Base-by-base conservation (phyloP, 2,329 filamentous ascomycete species). In the Aspergillus fijiensis region DNA sequence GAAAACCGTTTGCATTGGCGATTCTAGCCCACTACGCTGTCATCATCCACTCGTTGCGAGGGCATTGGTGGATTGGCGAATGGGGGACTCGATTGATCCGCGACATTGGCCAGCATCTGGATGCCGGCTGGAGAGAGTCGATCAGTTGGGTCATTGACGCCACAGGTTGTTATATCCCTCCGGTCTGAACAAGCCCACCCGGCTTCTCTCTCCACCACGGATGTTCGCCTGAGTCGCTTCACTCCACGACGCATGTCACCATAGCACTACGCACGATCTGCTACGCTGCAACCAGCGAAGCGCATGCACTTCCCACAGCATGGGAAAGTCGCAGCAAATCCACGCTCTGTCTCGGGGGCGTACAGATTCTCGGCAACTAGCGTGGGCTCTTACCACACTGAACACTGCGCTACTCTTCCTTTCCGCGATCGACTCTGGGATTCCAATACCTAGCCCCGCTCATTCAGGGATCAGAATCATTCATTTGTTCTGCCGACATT, bases 51-150 rank as follows among this genome's bases (percentile, higher is more conserved):
- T 81, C 82, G 35, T 78, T 89, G 63, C 84, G 88, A 61, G 73
- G 79, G 16, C 77, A 87, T 16, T 91, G 89, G 89, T 91, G 89
- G 88, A 77, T 90, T 29, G 81, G 86, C 21, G 87, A 88, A 45
- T 87, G 89, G 67, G 84, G 87, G 7, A 82, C 83, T 16, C 82
- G 85, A 58, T 85, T 91, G 66, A 84, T 91, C 16, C 83, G 85
- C 69, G 87, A 87, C 21, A 81, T 89, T 25, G 69, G 69, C 14
- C 63, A 67, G 42, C 50, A 55, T 23, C 51, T 76, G n/a, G 68
- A 67, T 23, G 45, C 62, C 4, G 66, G 70, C 50, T 74, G 69
- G 69, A 66, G 60, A 12, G 65, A 69, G 19, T 64, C 69, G 33
- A 66, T 76, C 25, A 66, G 60, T 42, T 76, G 74, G 74, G 72